Conservation (phyloP, 2,329 filamentous ascomycete species). For the Aspergillus thermomutatus region DNA sequence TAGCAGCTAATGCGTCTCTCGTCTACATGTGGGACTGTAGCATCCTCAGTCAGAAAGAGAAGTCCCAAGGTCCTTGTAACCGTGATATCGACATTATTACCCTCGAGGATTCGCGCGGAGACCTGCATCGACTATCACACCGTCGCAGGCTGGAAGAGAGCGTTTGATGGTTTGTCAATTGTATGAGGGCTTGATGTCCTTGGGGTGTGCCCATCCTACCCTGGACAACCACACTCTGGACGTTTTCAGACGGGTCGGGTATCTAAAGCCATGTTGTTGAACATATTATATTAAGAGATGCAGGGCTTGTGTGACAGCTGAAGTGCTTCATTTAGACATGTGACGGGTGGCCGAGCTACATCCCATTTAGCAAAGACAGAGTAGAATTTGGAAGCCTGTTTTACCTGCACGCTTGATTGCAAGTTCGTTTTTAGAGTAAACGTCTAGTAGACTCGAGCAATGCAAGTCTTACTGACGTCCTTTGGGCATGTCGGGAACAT, state of each 20-base stretch:
- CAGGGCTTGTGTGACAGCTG: not conserved
- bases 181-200: not conserved
- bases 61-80: not conserved
- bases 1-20: not conserved
- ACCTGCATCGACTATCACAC: not conserved
- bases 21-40: conserved; percentile 3
- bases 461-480: not conserved
- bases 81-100: not conserved
- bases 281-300: not conserved
- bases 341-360: not conserved
- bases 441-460: not conserved
- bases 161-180: not conserved
- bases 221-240: not conserved
- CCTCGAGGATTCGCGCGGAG: not conserved
- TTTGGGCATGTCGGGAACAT: not conserved
- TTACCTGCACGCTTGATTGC: not conserved
- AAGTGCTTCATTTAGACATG: not conserved
- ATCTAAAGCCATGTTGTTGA: not conserved
- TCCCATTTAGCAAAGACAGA: not conserved
- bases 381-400: not conserved
- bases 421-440: not conserved
- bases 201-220: not conserved
- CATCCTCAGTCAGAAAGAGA: not conserved
- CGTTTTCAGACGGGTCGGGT: not conserved
- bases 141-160: not conserved